Evolutionary conservation across 352 stramenopile species (phyloP), one percentile per base, ranked within the genome.

Genomic region (Phytopythium aichiense): DNA sequence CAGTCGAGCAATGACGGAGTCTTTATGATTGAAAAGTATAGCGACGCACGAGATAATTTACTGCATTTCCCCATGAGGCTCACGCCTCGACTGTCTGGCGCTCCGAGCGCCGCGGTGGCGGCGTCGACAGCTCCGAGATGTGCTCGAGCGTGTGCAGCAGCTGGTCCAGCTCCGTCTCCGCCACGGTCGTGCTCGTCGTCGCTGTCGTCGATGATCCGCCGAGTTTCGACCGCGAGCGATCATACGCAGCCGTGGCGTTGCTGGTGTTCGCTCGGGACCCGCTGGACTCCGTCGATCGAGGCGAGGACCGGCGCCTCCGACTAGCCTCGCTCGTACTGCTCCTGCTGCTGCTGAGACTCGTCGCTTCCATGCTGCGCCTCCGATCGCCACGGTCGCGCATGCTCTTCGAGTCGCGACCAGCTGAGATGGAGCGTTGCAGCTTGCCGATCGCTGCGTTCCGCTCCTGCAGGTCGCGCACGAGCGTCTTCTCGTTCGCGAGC

Each of bases 401-500:
- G 60, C 28, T 60, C 28, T 56, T 37, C 13, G 12, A 18, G 8
- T 57, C 31, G 6, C 35, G 46, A 25, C 23, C 46, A 9, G 52
- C 35, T 8, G 76, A 64, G 25, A 89, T 43, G 4, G 68, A 74
- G 20, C 70, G 75, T 56, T 92, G 68, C 13, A 92, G 63, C 61
- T 82, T 87, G 18, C 59, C 60, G 52, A 89, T 73, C 28, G 69
- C 69, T 12, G 69, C 49, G 53, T 84, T 87, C n/a, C 81, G 78
- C 54, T 92, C 80, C n/a, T 79, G 76, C 42, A 92, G 74, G 61
- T 92, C 83, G 11, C 79, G 78, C 50, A 89, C 58, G 51, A 92
- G 64, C 13, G 71, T 87, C 63, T 90, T 88, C 61, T 92, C 83
- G 56, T 92, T 90, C 16, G 61, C 38, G 12, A 89, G 53, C 49